Conservation (phyloP, 495 filamentous ascomycete genomes). For the Xylaria acuta region DNA sequence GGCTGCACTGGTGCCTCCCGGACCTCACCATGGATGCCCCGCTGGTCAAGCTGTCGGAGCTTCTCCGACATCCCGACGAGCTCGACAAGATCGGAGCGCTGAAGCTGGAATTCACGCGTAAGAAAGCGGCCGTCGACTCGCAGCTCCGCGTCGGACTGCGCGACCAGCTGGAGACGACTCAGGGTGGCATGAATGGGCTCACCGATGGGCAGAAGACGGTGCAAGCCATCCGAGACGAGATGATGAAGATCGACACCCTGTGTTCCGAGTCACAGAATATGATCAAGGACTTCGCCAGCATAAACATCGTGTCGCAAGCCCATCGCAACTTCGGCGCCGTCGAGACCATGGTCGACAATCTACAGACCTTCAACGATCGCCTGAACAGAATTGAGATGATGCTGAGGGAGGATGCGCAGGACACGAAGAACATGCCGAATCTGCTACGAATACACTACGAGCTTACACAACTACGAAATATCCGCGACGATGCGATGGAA, state of each 20-base stretch:
- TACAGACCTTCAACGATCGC: constrained; percentile 82
- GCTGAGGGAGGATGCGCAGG: constrained; percentile 80
- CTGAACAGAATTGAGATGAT: constrained; percentile 75
- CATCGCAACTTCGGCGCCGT: constrained; percentile 94
- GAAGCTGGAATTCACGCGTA: constrained; percentile 91
- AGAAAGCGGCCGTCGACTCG: constrained; percentile 88
- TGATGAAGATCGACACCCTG: constrained; percentile 97
- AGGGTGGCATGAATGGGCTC: constrained; percentile 85
- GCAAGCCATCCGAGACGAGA: constrained; percentile 91
- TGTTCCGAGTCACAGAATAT: constrained; percentile 95
- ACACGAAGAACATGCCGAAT: constrained; percentile 90
- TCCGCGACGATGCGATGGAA: constrained; percentile 93
- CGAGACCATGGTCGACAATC: constrained; percentile 85
- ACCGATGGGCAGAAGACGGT: constrained; percentile 87
- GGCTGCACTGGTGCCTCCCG: constrained; percentile 37
- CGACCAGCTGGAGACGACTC: constrained; percentile 90
- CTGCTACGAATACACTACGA: constrained; percentile 87
- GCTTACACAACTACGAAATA: constrained; percentile 88
- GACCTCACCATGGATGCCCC: constrained; percentile 58
- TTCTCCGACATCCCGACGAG: constrained; percentile 77
- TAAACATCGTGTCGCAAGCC: constrained; percentile 90
- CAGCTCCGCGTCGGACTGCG: constrained; percentile 86
- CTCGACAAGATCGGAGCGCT: constrained; percentile 92
- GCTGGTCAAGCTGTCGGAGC: constrained; percentile 73
- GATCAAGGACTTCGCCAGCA: constrained; percentile 95